Evolutionary conservation across 2,329 filamentous ascomycete species (phyloP).

Genomic region (Fusarium avenaceum): DNA sequence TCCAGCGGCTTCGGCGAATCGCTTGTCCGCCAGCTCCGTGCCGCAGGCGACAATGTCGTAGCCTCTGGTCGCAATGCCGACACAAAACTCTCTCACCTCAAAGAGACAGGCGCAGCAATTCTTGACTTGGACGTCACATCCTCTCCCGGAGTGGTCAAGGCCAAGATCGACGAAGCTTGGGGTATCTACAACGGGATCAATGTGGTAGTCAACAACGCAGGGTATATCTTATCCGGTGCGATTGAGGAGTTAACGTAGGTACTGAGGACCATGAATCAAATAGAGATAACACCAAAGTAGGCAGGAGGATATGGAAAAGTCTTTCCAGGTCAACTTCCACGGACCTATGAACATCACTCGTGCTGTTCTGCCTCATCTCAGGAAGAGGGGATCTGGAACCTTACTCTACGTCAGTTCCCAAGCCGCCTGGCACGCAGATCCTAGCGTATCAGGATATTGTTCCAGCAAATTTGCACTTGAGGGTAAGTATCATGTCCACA

Average conservation of each 20-base stretch:
- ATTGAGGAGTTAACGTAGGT: slow-evolving; percentile 47
- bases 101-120: slow-evolving; percentile 35
- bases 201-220: slow-evolving; percentile 58
- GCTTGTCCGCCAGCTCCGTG: slow-evolving; percentile 55
- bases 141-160: slow-evolving; percentile 8
- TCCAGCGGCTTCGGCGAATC: slow-evolving; percentile 59
- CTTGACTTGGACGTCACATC: slow-evolving; percentile 40
- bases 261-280: accelerated
- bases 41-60: slow-evolving; percentile 57
- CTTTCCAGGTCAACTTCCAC: slow-evolving; percentile 55
- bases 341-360: slow-evolving; percentile 56
- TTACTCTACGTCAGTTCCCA: slow-evolving; percentile 55
- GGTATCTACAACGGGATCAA: slow-evolving; percentile 50
- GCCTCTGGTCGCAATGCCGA: slow-evolving; percentile 58
- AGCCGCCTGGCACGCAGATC: slow-evolving; percentile 52
- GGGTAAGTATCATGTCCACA: slow-evolving; percentile 32
- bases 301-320: slow-evolving; percentile 45
- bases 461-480: slow-evolving; percentile 52
- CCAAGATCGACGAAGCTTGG: slow-evolving; percentile 38
- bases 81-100: slow-evolving; percentile 53
- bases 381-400: slow-evolving; percentile 49
- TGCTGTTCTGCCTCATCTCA: slow-evolving; percentile 52
- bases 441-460: slow-evolving; percentile 51
- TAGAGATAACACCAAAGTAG: slow-evolving; percentile 9
- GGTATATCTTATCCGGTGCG: slow-evolving; percentile 48